Evolutionary conservation across 129 eudicot species (phyloP), one percentile per base, ranked within the genome.

Genomic region (Flaveria robusta): DNA sequence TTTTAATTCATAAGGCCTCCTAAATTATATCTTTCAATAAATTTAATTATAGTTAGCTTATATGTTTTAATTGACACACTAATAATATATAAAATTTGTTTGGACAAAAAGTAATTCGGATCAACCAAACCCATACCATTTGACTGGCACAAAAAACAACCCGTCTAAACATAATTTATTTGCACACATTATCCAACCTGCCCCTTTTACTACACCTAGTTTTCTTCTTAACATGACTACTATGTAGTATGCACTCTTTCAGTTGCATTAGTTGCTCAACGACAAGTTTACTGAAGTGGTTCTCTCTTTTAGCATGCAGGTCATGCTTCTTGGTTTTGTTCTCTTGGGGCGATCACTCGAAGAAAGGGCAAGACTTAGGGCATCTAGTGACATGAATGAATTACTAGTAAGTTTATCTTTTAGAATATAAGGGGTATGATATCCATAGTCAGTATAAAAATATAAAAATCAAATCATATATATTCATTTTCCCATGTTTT

Each of bases 271-370:
- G 5, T 26, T 55, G 63, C 15, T 29, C 60, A 71, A 23, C 47
- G 22, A 60, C 70, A 62, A 50, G 76, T 58, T 72, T 85, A 78
- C 70, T 62, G 54, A 67, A 74, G 42, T 73, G 66, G 75, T 76
- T 70, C 69, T 72, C 60, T 76, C 52, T 71, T 79, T 82, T 86
- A 88, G 92, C 66, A 76, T 84, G 92, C 98, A 92, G 98, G 94
- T 92, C 70, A 92, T 92, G 98, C 98, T 92, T 90, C 98, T 92
- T 88, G 98, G 98, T 72, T 92, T 92, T 58, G 96, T 92, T 77
- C 90, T 92, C 71, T 84, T 92, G 72, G 98, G 98, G 9, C 98
- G 98, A 64, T 88, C 98, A 56, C 83, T 92, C 39, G 98, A 92
- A 85, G 98, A 92, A 82, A 92, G 91, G 79, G 98, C 98, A 22